These are phyloP conservation scores for Pleurotus giganteus DNA, from an alignment of 768 basidiomycete species.

Conservation along the genomic window DNA sequence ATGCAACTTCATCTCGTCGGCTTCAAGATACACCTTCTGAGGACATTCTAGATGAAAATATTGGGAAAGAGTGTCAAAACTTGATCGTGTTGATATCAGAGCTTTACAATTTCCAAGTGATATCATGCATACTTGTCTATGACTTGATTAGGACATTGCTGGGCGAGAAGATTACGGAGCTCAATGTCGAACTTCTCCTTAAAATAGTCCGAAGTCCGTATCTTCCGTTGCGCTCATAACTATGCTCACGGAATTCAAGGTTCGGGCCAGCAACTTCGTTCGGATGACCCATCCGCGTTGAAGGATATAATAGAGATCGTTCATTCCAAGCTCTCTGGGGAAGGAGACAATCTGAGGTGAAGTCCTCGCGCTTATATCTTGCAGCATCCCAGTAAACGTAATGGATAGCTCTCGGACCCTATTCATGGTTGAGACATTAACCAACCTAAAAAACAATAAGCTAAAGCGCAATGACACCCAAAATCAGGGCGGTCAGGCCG, in stretches of 20 bases:
- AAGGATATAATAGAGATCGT: slow-evolving; percentile 89
- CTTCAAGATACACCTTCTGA: slow-evolving; percentile 7
- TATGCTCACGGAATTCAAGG: slow-evolving; percentile 42
- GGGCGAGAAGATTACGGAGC: slow-evolving; percentile 62
- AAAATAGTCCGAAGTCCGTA: slow-evolving; percentile 78
- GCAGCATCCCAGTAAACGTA: background rate
- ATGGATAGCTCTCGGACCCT: slow-evolving; percentile 75
- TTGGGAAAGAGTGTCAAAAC: slow-evolving; percentile 89
- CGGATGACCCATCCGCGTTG: slow-evolving; percentile 88
- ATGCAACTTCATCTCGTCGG: slow-evolving; percentile 25
- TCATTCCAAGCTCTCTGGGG: slow-evolving; percentile 61
- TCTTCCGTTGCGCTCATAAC: background rate
- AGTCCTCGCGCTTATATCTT: background rate
- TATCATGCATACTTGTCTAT: slow-evolving; percentile 86
- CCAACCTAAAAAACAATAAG: slow-evolving; percentile 92
- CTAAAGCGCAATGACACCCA: slow-evolving; percentile 60
- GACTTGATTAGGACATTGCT: slow-evolving; percentile 83
- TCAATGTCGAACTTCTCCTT: slow-evolving; percentile 82
- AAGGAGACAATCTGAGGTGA: slow-evolving; percentile 53
- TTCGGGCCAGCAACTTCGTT: slow-evolving; percentile 88
- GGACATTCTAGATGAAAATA: slow-evolving; percentile 21
- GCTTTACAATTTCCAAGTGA: slow-evolving; percentile 94
- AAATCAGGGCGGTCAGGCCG: slow-evolving; percentile 71
- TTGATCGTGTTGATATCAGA: slow-evolving; percentile 85
- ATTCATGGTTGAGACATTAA: slow-evolving; percentile 95